Evolutionary conservation across 805 yeast species (phyloP).

Genomic region (Dipodascus albidus): DNA sequence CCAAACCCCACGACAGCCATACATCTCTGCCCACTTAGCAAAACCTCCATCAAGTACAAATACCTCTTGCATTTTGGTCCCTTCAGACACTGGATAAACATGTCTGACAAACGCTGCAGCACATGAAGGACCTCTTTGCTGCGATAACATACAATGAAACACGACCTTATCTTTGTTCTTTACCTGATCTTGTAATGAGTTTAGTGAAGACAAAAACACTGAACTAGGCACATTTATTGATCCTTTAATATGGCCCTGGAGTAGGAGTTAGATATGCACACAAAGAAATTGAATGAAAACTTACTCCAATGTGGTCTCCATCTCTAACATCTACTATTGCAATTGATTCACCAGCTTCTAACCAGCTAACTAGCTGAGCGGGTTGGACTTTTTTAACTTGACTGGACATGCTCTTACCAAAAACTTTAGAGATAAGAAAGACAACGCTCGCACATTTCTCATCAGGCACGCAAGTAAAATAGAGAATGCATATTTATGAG

Average conservation of each 20-base stretch:
- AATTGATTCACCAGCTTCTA: conserved; percentile 15
- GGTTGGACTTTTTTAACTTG: not conserved
- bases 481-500: no score
- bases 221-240: conserved; percentile 47
- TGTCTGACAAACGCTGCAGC: conserved; percentile 51
- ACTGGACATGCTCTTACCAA: not conserved
- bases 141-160: conserved; percentile 86
- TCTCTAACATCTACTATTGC: conserved; percentile 77
- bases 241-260: conserved; percentile 46
- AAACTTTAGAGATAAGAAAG: not conserved
- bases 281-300: conserved; percentile 13
- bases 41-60: conserved; percentile 82
- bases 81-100: conserved; percentile 19
- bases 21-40: conserved; percentile 64
- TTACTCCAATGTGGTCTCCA: conserved; percentile 61
- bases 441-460: no score
- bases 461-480: not conserved
- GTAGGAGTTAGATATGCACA: conserved; percentile 18
- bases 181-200: conserved; percentile 29
- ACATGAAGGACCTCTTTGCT: conserved; percentile 84
- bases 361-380: not conserved
- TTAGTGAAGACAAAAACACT: conserved; percentile 30
- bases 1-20: conserved; percentile 35
- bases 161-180: conserved; percentile 42
- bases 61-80: conserved; percentile 31